A percentile compares a stretch with the other conserved stretches of the same genome.
Evolutionary conservation across 2,329 filamentous ascomycete species (phyloP).

Genomic region (Alternaria atra): DNA sequence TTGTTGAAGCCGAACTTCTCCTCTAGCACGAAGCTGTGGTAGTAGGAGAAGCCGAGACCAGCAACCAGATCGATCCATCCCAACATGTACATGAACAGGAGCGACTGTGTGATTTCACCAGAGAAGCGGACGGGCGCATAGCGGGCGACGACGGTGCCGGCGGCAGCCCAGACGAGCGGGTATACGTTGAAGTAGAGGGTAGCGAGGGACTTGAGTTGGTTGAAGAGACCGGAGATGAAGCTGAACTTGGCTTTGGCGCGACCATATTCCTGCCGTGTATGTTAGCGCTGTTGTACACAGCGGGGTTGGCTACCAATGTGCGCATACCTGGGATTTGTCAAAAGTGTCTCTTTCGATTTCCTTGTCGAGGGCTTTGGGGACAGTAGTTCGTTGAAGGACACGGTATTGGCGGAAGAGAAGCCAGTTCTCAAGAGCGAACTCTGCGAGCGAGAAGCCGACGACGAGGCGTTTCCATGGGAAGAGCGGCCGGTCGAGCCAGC

Average conservation of each 20-base stretch:
- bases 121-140: slow-evolving; percentile 81
- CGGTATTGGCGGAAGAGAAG: slow-evolving; percentile 90
- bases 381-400: slow-evolving; percentile 79
- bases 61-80: slow-evolving; percentile 82
- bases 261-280: slow-evolving; percentile 73
- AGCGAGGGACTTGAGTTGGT: slow-evolving; percentile 85
- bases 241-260: slow-evolving; percentile 93
- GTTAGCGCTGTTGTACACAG: slow-evolving; percentile 26
- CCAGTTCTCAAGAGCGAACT: slow-evolving; percentile 90
- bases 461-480: slow-evolving; percentile 99
- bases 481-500: slow-evolving; percentile 85
- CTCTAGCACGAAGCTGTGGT: slow-evolving; percentile 94
- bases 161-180: slow-evolving; percentile 86
- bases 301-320: neutral
- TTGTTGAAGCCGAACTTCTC: slow-evolving; percentile 99
- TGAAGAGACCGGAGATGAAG: slow-evolving; percentile 81
- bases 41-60: slow-evolving; percentile 82
- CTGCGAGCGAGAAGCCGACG: slow-evolving; percentile 89
- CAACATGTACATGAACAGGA: slow-evolving; percentile 90
- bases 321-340: slow-evolving; percentile 80
- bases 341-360: slow-evolving; percentile 91
- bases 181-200: slow-evolving; percentile 92
- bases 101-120: slow-evolving; percentile 92
- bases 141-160: slow-evolving; percentile 75
- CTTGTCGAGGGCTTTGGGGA: slow-evolving; percentile 85